phyloP scores from a whole-genome alignment of 2,329 filamentous ascomycete genomes.

The Exophiala bonariae region DNA sequence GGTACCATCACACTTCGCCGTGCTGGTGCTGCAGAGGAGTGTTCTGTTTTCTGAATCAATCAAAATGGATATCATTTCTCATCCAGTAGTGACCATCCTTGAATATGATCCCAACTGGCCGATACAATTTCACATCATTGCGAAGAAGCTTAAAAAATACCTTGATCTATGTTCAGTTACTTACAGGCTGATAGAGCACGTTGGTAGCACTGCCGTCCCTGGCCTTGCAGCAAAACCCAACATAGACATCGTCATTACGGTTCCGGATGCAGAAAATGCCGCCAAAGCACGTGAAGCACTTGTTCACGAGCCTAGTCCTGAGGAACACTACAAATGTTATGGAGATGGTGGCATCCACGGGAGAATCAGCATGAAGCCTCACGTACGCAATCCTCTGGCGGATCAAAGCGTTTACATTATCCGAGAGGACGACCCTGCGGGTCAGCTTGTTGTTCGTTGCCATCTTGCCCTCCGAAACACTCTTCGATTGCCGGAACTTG shows the following conservation, averaged over 20 bases:
- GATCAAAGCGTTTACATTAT: slow-evolving; percentile 26
- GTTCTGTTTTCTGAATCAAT: too few species aligned
- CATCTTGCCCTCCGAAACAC: slow-evolving; percentile 24
- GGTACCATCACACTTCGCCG: too few species aligned
- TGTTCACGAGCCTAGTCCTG: slow-evolving; percentile 19
- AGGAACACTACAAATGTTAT: slow-evolving; percentile 25
- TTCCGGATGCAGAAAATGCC: slow-evolving; percentile 14
- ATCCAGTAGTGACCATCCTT: too few species aligned
- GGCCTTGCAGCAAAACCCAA: slow-evolving; percentile 25
- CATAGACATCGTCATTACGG: slow-evolving; percentile 27
- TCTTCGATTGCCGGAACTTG: slow-evolving; percentile 15
- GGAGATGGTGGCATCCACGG: slow-evolving; percentile 27
- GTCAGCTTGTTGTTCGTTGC: slow-evolving; percentile 18
- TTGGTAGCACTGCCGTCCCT: slow-evolving; percentile 27
- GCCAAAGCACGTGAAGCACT: slow-evolving; percentile 20
- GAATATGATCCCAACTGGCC: slow-evolving; percentile 17
- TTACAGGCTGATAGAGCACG: slow-evolving; percentile 24
- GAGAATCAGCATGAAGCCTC: slow-evolving; percentile 25
- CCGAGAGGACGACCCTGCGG: slow-evolving; percentile 15
- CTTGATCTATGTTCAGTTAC: slow-evolving; percentile 12
- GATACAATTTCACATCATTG: slow-evolving; percentile 17
- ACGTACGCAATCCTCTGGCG: slow-evolving; percentile 5
- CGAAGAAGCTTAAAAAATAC: slow-evolving; percentile 16
- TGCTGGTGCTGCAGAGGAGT: too few species aligned
- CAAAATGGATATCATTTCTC: too few species aligned